Evolutionary conservation across 192 early-diverging fungal species (phyloP), one percentile per base, ranked within the genome.

Genomic region (Podila verticillata): DNA sequence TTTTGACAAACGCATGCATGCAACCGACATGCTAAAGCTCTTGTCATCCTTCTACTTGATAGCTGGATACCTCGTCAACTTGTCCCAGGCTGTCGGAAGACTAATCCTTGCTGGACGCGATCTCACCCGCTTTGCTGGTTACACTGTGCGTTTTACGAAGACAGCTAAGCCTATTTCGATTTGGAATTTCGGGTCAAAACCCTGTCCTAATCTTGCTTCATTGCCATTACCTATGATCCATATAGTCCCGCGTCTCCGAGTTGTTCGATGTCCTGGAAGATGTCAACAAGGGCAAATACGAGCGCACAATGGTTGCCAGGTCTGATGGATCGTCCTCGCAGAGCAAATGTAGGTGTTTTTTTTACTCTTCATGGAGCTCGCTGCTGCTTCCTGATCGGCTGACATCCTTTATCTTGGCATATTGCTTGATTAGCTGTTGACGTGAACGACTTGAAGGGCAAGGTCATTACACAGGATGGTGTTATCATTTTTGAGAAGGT

Each of bases 401-500:
- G 17, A 17, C 17, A 7, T 15, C 12, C 13, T 44, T 9, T 44
- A 17, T 44, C 36, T 39, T 2, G 35, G 7, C 7, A 0, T 36
- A 9, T 54, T 54, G 3, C 22, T 24, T 54, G 22, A 9, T 4
- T 26, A 54, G 51, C 51, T 30, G 79, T 89, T 44, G 71, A 86
- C 57, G 75, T 85, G 15, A 87, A 74, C 9, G 82, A 84, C 34
- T 63, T 87, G 57, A 87, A 87, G 61, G 89, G 89, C 58, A 84
- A 81, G 31, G 61, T 91, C 7, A 74, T 86, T 28, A 84, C 75
- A 12, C 68, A 83, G 39, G 88, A 87, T 54, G 88, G 86, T 2
- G 83, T 88, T 29, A 91, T 91, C 60, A 80, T 85, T 63, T 96
- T 96, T 84, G 84, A 89, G 26, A 85, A 91, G 63, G 90, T 94